These are phyloP conservation scores for Lepraria neglecta DNA, from an alignment of 495 filamentous ascomycete genomes.

Conservation along the genomic window DNA sequence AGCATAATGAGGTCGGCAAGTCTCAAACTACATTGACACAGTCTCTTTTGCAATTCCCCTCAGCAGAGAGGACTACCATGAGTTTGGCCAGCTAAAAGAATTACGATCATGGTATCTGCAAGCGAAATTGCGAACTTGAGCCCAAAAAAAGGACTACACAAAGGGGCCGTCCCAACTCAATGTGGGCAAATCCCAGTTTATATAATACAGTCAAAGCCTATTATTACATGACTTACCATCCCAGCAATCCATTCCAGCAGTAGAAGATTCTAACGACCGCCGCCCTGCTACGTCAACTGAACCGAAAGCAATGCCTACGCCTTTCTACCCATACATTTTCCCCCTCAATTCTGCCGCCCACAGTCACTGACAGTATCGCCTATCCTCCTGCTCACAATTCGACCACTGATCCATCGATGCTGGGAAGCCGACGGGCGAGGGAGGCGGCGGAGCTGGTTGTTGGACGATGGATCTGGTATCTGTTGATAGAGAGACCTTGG, in stretches of 20 bases:
- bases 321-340: background rate
- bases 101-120: no score
- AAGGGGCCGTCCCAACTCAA: no score
- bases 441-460: conserved; percentile 7
- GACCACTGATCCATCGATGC: conserved; percentile 1
- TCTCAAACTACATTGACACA: no score
- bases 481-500: background rate
- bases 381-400: conserved; percentile 4
- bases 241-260: background rate
- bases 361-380: background rate
- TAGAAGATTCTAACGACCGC: background rate
- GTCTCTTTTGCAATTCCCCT: background rate
- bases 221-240: background rate
- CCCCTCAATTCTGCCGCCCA: no score
- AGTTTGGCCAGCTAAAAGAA: no score
- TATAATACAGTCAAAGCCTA: background rate
- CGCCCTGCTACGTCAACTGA: background rate
- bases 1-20: background rate
- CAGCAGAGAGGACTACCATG: no score
- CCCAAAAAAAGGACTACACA: no score
- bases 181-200: no score
- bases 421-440: conserved; percentile 6
- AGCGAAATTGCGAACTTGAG: no score
- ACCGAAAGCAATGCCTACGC: background rate
- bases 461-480: conserved; percentile 5